These are phyloP conservation scores for Quercus tomentella DNA, from an alignment of 331 rosid species.

Conservation along the genomic window DNA sequence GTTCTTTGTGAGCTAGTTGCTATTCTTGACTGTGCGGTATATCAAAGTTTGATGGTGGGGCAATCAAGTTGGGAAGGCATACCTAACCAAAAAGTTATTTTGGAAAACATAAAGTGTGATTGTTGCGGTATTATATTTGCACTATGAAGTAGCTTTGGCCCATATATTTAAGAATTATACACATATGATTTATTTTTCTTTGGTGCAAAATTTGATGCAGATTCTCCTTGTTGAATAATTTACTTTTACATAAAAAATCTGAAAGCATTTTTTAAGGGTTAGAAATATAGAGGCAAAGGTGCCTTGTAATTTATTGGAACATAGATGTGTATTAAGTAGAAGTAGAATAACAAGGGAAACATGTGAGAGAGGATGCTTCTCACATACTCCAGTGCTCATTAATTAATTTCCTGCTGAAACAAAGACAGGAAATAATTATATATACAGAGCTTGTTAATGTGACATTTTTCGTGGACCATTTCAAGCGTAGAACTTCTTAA, in stretches of 20 bases:
- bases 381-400: no score
- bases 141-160: no score
- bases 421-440: no score
- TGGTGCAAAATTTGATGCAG: background rate
- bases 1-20: background rate
- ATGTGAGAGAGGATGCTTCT: background rate
- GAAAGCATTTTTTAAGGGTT: background rate
- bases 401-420: no score
- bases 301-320: background rate
- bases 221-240: background rate
- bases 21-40: background rate
- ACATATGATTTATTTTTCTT: background rate
- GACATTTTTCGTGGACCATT: no score
- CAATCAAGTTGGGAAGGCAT: background rate
- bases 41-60: background rate
- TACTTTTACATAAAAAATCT: background rate
- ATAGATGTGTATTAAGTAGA: background rate
- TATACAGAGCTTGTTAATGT: no score
- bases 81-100: background rate
- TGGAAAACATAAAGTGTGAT: background rate
- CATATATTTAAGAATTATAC: background rate
- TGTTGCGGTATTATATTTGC: background rate
- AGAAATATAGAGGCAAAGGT: background rate
- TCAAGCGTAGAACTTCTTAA: background rate
- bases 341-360: background rate